Evolutionary conservation across 2,329 filamentous ascomycete genomes (phyloP).

Genomic region (Emmonsia crescens): DNA sequence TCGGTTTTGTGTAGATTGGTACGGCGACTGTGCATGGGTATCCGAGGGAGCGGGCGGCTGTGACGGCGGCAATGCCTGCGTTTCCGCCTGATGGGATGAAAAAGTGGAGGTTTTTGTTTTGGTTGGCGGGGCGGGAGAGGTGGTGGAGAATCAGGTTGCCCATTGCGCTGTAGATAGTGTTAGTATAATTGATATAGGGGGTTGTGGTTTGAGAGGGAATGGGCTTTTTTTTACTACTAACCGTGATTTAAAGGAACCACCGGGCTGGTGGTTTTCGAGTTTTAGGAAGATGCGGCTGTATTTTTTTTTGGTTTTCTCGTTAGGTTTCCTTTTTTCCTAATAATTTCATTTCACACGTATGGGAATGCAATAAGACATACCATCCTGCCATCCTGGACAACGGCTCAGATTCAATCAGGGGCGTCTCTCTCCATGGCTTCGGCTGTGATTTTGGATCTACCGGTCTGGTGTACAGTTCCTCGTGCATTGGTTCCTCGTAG

Average conservation of each 20-base stretch:
- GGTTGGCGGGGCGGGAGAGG: constrained; percentile 31
- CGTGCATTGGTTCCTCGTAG: constrained; percentile 15
- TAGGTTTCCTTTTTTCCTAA: constrained; percentile 15
- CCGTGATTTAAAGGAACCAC: constrained; percentile 75
- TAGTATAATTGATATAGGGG: not conserved
- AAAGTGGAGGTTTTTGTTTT: constrained; percentile 50
- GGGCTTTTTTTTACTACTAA: not conserved
- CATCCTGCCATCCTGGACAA: constrained; percentile 63
- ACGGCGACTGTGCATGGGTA: constrained; percentile 66
- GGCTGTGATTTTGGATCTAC: constrained; percentile 17
- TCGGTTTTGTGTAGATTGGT: constrained; percentile 51
- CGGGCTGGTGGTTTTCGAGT: constrained; percentile 73
- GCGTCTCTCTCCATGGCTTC: constrained; percentile 59
- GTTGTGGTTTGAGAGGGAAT: not conserved
- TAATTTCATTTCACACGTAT: too few species aligned
- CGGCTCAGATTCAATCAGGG: constrained; percentile 54
- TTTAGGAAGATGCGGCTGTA: constrained; percentile 67
- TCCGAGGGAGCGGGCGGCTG: constrained; percentile 54
- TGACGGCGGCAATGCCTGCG: constrained; percentile 70
- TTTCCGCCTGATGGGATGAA: constrained; percentile 75
- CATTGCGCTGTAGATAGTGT: constrained; percentile 41
- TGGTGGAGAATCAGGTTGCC: constrained; percentile 56
- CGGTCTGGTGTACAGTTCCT: constrained; percentile 6
- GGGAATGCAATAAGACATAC: constrained; percentile 34
- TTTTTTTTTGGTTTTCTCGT: constrained; percentile 17